phyloP scores from a whole-genome alignment of 306 rosid genomes.

The Glycyrrhiza uralensis region DNA sequence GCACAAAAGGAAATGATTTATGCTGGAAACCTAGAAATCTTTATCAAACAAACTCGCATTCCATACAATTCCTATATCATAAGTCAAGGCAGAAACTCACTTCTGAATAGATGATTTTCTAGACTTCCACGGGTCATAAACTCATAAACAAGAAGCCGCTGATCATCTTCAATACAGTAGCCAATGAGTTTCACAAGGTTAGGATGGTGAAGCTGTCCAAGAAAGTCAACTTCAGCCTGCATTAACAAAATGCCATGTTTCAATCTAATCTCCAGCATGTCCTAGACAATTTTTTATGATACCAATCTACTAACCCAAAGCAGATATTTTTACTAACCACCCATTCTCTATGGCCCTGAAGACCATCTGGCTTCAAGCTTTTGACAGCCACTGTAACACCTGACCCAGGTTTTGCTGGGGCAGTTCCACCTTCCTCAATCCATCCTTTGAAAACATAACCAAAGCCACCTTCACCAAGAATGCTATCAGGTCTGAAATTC shows the following conservation, averaged over 20 bases:
- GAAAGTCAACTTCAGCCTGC: constrained; percentile 97
- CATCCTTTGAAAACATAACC: constrained; percentile 96
- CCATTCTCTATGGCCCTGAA: constrained; percentile 99
- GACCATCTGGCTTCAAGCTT: constrained; percentile 94
- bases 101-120: constrained; percentile 93
- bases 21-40: not conserved
- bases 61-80: not conserved
- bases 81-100: constrained; percentile 49
- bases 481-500: constrained; percentile 97
- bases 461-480: constrained; percentile 97
- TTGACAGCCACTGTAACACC: constrained; percentile 93
- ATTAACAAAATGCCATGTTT: constrained; percentile 36
- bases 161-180: constrained; percentile 90
- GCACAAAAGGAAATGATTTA: not conserved
- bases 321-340: constrained; percentile 91
- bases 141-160: constrained; percentile 86
- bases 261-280: constrained; percentile 26
- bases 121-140: constrained; percentile 98
- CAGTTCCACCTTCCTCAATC: constrained; percentile 97
- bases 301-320: constrained; percentile 71
- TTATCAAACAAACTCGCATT: not conserved
- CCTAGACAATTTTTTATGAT: constrained; percentile 31
- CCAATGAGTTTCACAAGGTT: constrained; percentile 95
- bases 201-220: constrained; percentile 97
- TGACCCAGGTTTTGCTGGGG: constrained; percentile 92